Percentiles rank a stretch among this genome's conserved stretches.
Evolutionary conservation across 176 grass and related monocot genomes (phyloP).

Genomic region (Lolium rigidum): DNA sequence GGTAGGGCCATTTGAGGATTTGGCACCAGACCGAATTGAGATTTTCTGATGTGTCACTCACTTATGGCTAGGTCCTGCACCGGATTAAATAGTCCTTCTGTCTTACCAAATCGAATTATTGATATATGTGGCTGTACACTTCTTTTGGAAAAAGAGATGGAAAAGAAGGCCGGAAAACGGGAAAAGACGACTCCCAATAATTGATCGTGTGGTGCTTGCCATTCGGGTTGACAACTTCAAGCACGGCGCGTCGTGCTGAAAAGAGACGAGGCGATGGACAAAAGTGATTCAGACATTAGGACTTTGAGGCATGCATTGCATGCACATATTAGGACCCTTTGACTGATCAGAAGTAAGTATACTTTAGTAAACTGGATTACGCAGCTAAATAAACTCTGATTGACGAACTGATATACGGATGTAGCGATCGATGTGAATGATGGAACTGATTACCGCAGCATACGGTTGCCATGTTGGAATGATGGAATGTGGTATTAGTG

Average conservation of each 20-base stretch:
- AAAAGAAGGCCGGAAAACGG: not conserved
- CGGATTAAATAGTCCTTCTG: slow-evolving; percentile 1
- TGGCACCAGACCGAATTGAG: not conserved
- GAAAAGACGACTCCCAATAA: slow-evolving; percentile 5
- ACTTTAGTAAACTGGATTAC: not conserved
- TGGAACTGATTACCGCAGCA: no score
- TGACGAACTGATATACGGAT: not conserved
- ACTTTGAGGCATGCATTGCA: not conserved
- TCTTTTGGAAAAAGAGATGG: not conserved
- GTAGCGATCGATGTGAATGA: not conserved
- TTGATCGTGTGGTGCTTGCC: not conserved
- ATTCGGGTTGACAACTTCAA: not conserved
- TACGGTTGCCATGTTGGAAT: not conserved
- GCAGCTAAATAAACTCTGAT: not conserved
- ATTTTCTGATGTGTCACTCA: slow-evolving; percentile 21
- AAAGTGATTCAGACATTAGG: not conserved
- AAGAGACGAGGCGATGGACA: not conserved
- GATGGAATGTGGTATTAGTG: not conserved
- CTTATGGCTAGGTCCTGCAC: slow-evolving; percentile 3
- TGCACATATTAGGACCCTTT: not conserved
- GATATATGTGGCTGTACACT: not conserved
- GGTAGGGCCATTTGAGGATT: slow-evolving; percentile 23
- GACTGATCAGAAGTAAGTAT: not conserved
- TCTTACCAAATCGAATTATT: slow-evolving; percentile 27
- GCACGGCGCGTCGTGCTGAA: not conserved